phyloP scores from a whole-genome alignment of 139 green algal species.

The Limnomonas spitsbergensis region DNA sequence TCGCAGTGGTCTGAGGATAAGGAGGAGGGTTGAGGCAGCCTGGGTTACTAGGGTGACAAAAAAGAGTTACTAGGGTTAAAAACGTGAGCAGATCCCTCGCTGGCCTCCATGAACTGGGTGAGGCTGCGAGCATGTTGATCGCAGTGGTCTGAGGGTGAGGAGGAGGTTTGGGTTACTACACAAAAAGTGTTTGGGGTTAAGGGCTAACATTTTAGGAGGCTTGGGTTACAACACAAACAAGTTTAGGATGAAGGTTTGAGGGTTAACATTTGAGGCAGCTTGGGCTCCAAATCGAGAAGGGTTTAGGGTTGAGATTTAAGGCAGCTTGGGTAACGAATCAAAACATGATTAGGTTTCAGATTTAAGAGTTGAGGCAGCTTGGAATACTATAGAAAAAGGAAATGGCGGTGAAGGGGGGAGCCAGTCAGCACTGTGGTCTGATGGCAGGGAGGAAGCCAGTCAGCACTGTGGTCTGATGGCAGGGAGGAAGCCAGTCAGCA shows the following conservation, averaged over 20 bases:
- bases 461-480: too few relatives aligned
- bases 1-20: neutral
- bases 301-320: too few relatives aligned
- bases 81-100: slow-evolving; percentile 49
- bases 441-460: too few relatives aligned
- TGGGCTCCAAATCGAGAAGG: neutral
- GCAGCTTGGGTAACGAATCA: neutral
- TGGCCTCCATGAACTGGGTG: slow-evolving; percentile 58
- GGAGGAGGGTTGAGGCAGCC: neutral
- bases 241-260: too few relatives aligned
- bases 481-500: too few relatives aligned
- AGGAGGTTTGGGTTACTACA: neutral
- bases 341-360: too few relatives aligned
- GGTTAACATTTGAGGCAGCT: neutral
- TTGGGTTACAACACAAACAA: too few relatives aligned
- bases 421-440: too few relatives aligned
- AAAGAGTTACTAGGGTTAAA: neutral
- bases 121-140: slow-evolving; percentile 20
- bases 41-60: neutral
- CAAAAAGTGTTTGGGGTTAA: neutral
- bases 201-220: neutral
- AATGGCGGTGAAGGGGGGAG: too few relatives aligned
- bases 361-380: too few relatives aligned
- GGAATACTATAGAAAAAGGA: too few relatives aligned
- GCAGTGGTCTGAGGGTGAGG: neutral